Base-by-base conservation (phyloP, 1,139 yeast species). In the Taphrina flavorubra region DNA sequence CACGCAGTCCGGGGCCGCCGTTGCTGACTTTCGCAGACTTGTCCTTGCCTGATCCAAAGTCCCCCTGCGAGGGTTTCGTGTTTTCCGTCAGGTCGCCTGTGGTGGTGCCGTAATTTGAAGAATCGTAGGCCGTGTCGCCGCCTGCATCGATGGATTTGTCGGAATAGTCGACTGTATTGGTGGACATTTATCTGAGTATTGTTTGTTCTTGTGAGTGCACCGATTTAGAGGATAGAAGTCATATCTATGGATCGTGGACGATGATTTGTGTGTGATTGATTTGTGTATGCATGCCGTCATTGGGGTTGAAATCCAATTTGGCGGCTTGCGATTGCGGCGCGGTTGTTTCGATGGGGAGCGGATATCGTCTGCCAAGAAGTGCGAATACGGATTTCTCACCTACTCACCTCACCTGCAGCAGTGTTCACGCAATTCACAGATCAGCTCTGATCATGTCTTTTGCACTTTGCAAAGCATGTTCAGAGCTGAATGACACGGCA, bases 121-220 rank as follows among this genome's bases (percentile, higher is more conserved):
- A 53, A 37, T 63, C 61, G 44, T 53, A 63, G 34, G 51, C 51
- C 20, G 42, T 55, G 46, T 63, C 67, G 34, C 67, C 67, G 47
- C 67, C 67, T 36, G 67, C 61, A 40, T 63, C 67, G 25, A 63
- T 63, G 56, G 46, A 39, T 18, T 16, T n/a, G 55, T 63, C 67
- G 8, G 40, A 31, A 47, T 63, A 63, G 47, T 63, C 67, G 16
- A 63, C 37, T 5, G 61, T 63, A 31, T 42, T 55, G 18, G 51
- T 18, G 16, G 67, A 63, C 67, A 63, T 63, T 46, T 36, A 11
- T 14, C 3, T 39, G 42, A 14, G 11, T 14, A 14, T 14, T 14
- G 42, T 39, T 39, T 39, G 42, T 39, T 39, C 31, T 2, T 25
- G 31, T 25, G 1, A 25, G 4, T 1, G 31, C 4, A 25, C 1